Evolutionary conservation across 2,329 filamentous ascomycete genomes (phyloP).

Genomic region (Fusarium ambrosium): DNA sequence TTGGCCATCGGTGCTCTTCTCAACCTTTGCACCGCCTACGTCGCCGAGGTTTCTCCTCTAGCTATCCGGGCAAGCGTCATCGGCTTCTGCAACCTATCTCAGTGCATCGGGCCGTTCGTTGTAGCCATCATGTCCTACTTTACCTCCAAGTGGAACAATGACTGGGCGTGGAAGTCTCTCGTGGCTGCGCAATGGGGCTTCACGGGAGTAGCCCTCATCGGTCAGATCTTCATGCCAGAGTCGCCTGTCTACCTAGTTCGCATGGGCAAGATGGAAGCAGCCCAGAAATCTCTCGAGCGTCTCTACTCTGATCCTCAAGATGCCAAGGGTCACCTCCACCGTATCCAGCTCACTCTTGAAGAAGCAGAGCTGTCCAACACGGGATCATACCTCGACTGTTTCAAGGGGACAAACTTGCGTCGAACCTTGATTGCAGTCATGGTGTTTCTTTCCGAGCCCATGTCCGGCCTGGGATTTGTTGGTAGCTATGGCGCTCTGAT

Average conservation of each 20-base stretch:
- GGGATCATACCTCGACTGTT: constrained; percentile 59
- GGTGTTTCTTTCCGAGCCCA: constrained; percentile 57
- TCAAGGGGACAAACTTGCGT: constrained; percentile 58
- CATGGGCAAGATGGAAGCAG: constrained; percentile 54
- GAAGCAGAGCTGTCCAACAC: constrained; percentile 51
- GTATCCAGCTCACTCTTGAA: constrained; percentile 64
- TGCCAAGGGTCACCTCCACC: constrained; percentile 55
- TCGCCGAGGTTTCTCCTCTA: constrained; percentile 55
- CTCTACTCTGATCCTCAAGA: constrained; percentile 57
- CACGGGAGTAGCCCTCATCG: constrained; percentile 49
- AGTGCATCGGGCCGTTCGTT: constrained; percentile 56
- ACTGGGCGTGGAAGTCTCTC: constrained; percentile 59
- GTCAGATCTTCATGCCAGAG: constrained; percentile 61
- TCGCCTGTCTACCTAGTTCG: constrained; percentile 64
- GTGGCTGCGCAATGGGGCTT: constrained; percentile 59
- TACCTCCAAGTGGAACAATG: constrained; percentile 52
- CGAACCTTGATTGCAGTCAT: constrained; percentile 59
- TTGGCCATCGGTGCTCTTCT: constrained; percentile 53
- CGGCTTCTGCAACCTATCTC: constrained; percentile 56
- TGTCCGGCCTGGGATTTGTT: constrained; percentile 62
- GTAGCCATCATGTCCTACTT: constrained; percentile 55
- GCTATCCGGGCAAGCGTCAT: constrained; percentile 53
- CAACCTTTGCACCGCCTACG: constrained; percentile 55
- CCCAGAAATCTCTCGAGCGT: constrained; percentile 61
- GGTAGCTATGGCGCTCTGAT: constrained; percentile 58